Conservation (phyloP, 2,329 filamentous ascomycete species). For the Alternaria triticina region DNA sequence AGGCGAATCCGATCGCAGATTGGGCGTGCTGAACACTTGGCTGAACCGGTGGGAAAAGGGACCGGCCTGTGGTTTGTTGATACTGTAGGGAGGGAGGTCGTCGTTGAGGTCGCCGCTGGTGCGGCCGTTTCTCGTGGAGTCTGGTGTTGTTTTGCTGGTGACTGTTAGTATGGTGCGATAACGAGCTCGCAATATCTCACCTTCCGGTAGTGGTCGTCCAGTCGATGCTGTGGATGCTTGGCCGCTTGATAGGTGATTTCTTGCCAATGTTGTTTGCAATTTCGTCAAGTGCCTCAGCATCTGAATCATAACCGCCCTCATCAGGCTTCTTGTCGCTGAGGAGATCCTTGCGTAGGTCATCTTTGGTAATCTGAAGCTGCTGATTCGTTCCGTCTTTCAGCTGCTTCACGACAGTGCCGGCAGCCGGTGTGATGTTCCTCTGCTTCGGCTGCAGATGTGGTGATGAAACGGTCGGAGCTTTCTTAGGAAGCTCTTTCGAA, state of each 20-base stretch:
- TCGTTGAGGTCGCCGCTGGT: constrained; percentile 12
- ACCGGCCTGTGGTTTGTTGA: constrained; percentile 20
- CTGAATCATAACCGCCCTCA: constrained; percentile 48
- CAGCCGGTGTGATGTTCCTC: constrained; percentile 7
- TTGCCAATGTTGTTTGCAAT: constrained; percentile 39
- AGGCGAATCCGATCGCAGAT: constrained; percentile 27
- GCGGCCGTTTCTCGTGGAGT: constrained; percentile 27
- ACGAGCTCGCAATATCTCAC: constrained; percentile 14
- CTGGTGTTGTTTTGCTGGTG: constrained; percentile 34
- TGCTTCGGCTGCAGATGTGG: constrained; percentile 6
- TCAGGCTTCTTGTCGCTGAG: constrained; percentile 40
- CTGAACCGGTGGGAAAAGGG: constrained; percentile 25
- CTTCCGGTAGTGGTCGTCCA: constrained; percentile 40
- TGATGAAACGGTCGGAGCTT: constrained; percentile 6
- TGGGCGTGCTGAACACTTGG: constrained; percentile 40
- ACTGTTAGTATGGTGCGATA: constrained; percentile 11
- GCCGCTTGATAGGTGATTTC: constrained; percentile 37
- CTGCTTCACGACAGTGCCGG: constrained; percentile 36
- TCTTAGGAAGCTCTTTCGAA: constrained; percentile 34
- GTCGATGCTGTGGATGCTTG: constrained; percentile 45
- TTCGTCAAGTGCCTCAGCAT: constrained; percentile 45
- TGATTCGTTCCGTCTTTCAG: constrained; percentile 22
- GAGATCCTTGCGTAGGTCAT: constrained; percentile 40
- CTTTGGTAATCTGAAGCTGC: constrained; percentile 40
- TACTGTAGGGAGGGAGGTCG: constrained; percentile 30